phyloP scores from a whole-genome alignment of 768 basidiomycete genomes.

The Lactarius pseudohatsudake region DNA sequence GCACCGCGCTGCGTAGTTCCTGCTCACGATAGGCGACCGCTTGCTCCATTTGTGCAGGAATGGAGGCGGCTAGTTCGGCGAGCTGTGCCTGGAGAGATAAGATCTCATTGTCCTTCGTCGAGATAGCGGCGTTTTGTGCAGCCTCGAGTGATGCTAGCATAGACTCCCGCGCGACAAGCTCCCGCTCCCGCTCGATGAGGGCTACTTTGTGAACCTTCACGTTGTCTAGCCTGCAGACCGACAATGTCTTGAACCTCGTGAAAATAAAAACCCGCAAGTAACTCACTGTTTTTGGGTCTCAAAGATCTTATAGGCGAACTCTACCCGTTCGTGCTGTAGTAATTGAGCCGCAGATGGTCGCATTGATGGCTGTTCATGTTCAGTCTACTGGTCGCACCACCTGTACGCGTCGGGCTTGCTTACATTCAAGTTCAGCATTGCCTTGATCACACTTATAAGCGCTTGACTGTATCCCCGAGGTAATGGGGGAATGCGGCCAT shows the following conservation, averaged over 20 bases:
- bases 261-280: conserved; percentile 3
- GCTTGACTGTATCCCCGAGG: conserved; percentile 80
- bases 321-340: conserved; percentile 75
- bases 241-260: neutral
- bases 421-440: conserved; percentile 86
- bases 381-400: neutral
- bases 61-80: conserved; percentile 27
- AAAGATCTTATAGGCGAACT: conserved; percentile 65
- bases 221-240: conserved; percentile 49
- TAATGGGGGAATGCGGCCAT: conserved; percentile 87
- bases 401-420: conserved; percentile 29
- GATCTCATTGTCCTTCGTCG: conserved; percentile 63
- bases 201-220: conserved; percentile 64
- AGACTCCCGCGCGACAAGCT: conserved; percentile 57
- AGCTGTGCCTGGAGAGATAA: conserved; percentile 41
- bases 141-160: conserved; percentile 56
- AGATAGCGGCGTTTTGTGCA: conserved; percentile 46
- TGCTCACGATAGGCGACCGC: conserved; percentile 65
- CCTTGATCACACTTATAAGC: conserved; percentile 71
- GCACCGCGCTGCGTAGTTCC: conserved; percentile 62
- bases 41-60: conserved; percentile 44
- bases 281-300: conserved; percentile 79
- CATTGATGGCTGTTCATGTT: conserved; percentile 67
- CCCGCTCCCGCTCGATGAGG: conserved; percentile 60
- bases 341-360: conserved; percentile 80